Percentiles rank a stretch among this genome's conserved stretches.
phyloP scores from a whole-genome alignment of 495 filamentous ascomycete genomes.

The Aspergillus affinis region DNA sequence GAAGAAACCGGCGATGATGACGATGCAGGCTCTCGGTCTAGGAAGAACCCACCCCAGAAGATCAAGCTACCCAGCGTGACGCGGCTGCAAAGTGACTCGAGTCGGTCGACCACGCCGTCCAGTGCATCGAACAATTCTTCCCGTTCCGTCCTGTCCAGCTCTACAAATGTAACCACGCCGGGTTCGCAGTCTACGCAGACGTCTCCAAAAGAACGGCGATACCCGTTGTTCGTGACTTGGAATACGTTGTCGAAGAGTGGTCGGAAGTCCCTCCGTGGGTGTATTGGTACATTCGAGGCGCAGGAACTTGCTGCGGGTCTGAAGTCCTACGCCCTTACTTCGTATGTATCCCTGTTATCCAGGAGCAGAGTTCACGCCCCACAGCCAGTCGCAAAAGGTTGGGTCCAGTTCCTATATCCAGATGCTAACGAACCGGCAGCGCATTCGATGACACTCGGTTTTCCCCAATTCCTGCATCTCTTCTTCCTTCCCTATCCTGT shows the following conservation, averaged over 20 bases:
- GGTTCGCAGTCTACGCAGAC: slow-evolving; percentile 35
- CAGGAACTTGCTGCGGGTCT: slow-evolving; percentile 73
- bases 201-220: slow-evolving; percentile 27
- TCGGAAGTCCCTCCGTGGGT: slow-evolving; percentile 75
- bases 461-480: slow-evolving; percentile 63
- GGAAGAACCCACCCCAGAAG: slow-evolving; percentile 17
- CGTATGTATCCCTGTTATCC: slow-evolving; percentile 49
- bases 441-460: slow-evolving; percentile 89
- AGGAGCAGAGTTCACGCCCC: background rate
- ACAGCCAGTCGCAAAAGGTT: background rate
- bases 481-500: slow-evolving; percentile 68
- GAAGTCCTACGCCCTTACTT: slow-evolving; percentile 78
- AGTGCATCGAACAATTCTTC: slow-evolving; percentile 45
- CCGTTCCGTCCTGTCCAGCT: slow-evolving; percentile 37
- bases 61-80: slow-evolving; percentile 35
- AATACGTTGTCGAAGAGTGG: slow-evolving; percentile 67
- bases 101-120: slow-evolving; percentile 46
- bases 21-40: slow-evolving; percentile 16
- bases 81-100: slow-evolving; percentile 42
- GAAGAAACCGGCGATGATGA: slow-evolving; percentile 26
- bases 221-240: slow-evolving; percentile 94
- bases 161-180: slow-evolving; percentile 47
- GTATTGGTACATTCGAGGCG: slow-evolving; percentile 92
- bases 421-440: slow-evolving; percentile 36
- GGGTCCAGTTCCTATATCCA: background rate